These are phyloP conservation scores for Ophiostoma sp. DNA, from an alignment of 2,329 filamentous ascomycete species.

Conservation along the genomic window DNA sequence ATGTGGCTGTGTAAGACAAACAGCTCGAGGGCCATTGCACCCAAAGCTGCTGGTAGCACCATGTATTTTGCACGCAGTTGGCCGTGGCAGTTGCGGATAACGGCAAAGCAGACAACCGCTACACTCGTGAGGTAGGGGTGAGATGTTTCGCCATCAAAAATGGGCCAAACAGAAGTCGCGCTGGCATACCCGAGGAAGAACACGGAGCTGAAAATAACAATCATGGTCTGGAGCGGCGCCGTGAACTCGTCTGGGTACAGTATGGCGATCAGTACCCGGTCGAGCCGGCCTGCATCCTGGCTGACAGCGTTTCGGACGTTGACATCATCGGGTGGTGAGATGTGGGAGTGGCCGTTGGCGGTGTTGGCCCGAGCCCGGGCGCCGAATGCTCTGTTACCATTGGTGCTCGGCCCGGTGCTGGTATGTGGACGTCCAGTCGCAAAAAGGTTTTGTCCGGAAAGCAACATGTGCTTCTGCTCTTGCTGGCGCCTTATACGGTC, in stretches of 20 bases:
- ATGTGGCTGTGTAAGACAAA: constrained; percentile 63
- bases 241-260: constrained; percentile 34
- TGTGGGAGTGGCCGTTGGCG: not conserved
- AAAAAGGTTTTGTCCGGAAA: not conserved
- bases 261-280: constrained; percentile 22
- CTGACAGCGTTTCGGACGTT: not conserved
- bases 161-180: constrained; percentile 25
- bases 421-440: not conserved
- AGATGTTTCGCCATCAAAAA: not conserved
- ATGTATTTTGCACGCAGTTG: constrained; percentile 47
- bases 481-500: constrained; percentile 1
- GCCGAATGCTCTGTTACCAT: not conserved
- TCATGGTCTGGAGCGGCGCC: constrained; percentile 45
- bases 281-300: constrained; percentile 21
- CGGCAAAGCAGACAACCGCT: constrained; percentile 54
- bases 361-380: not conserved
- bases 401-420: not conserved
- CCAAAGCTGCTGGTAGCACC: constrained; percentile 53
- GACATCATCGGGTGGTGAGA: not conserved
- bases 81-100: constrained; percentile 51
- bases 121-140: constrained; percentile 50
- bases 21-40: constrained; percentile 58
- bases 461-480: not conserved
- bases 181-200: constrained; percentile 40
- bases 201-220: constrained; percentile 33